phyloP scores from a whole-genome alignment of 495 filamentous ascomycete species.

The Elaphomyces granulatus region DNA sequence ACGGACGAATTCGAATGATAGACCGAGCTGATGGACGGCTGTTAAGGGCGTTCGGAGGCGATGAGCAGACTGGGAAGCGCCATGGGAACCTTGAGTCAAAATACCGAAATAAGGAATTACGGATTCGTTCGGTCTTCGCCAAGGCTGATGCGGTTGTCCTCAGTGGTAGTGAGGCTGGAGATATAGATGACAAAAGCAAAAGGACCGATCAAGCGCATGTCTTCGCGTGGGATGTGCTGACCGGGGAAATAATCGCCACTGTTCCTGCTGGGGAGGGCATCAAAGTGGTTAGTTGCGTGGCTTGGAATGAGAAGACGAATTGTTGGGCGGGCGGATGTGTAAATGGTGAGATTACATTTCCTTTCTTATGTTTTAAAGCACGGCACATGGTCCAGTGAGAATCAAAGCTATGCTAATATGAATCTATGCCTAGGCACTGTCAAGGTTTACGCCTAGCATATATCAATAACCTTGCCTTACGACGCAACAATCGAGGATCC shows the following conservation, averaged over 20 bases:
- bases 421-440: conserved; percentile 3
- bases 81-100: not conserved
- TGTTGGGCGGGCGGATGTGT: conserved; percentile 51
- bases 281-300: conserved; percentile 47
- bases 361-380: too few relatives aligned
- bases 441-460: conserved; percentile 4
- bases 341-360: conserved; percentile 32
- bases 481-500: too few relatives aligned
- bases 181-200: conserved; percentile 17
- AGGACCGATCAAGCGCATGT: conserved; percentile 43
- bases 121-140: conserved; percentile 58
- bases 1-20: conserved; percentile 65
- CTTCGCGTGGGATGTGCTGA: conserved; percentile 83
- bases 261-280: conserved; percentile 43
- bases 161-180: conserved; percentile 57
- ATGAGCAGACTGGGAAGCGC: conserved; percentile 11
- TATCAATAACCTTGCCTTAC: too few relatives aligned
- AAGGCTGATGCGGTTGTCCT: conserved; percentile 63
- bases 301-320: conserved; percentile 57
- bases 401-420: too few relatives aligned
- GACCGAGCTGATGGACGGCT: conserved; percentile 61
- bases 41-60: conserved; percentile 54
- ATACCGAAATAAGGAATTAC: conserved; percentile 52
- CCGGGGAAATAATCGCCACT: conserved; percentile 48
- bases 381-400: too few relatives aligned